Evolutionary conservation across 176 grass and related monocot species (phyloP), one percentile per base, ranked within the genome.

Genomic region (Juncus effusus): DNA sequence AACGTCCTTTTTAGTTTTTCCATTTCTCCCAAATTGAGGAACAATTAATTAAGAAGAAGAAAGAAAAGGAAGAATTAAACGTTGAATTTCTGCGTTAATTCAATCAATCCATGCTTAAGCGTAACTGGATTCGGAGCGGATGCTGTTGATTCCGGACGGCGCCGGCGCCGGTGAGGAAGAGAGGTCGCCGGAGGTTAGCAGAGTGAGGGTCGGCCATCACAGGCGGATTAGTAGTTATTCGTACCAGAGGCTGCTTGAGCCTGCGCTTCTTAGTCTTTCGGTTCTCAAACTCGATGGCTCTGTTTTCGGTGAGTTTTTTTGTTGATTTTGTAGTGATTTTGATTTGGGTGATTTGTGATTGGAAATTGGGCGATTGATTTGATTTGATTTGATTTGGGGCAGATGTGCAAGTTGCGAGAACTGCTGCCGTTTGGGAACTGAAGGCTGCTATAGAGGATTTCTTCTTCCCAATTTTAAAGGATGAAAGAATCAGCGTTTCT

Each of bases 221-320:
- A 52, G 81, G 59, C 64, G 70, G 3, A 52, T 81, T 56, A 80
- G 41, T 38, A 91, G 84, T 62, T 88, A 85, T 77, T 88, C 87
- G 3, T 91, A 96, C 65, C 36, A 38, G 61, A 84, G 85, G 51
- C 77, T 96, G 58, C 79, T 84, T 4, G 81, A 87, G 13, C 66
- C 39, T 57, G 12, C 76, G 7, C 71, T 62, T 42, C 73, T 96
- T 79, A 78, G 51, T 62, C 84, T 96, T 63, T 77, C 87, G 69
- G 61, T 96, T 60, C 87, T 79, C 59, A 96, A 91, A 78, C 77
- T 96, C 39, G 92, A 96, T 41, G 84, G 64, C 35, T 91, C 87
- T 74, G 78, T 59, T 80, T 96, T 91, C 79, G 87, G 92, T 95
- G 51, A 42, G 69, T 41, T 15, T 2, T 9, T 59, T 1, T 7